These are phyloP conservation scores for Paecilomyces variotii DNA, from an alignment of 2,329 filamentous ascomycete species.

Conservation along the genomic window DNA sequence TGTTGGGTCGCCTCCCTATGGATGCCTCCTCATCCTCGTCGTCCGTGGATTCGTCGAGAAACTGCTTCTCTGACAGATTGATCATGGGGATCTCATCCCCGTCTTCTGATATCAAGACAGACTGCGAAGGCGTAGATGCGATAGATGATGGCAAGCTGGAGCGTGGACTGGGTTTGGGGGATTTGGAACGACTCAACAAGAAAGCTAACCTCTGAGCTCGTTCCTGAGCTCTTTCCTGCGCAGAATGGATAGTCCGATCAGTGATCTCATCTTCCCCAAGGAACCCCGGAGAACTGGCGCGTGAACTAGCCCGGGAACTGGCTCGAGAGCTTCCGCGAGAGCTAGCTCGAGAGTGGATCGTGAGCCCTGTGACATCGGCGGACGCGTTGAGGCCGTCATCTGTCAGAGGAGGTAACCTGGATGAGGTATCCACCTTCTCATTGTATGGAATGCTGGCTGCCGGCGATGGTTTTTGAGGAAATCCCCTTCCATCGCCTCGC, in stretches of 20 bases:
- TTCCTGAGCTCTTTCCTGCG: constrained; percentile 28
- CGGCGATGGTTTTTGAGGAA: constrained; percentile 24
- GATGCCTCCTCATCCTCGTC: constrained; percentile 19
- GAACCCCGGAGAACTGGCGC: constrained; percentile 12
- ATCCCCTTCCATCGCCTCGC: constrained; percentile 23
- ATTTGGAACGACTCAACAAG: constrained; percentile 23
- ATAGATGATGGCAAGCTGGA: constrained; percentile 21
- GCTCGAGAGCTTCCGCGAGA: constrained; percentile 10
- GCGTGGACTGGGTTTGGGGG: constrained; percentile 20
- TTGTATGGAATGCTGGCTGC: constrained; percentile 29
- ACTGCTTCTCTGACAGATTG: constrained; percentile 23
- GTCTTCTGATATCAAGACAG: constrained; percentile 18
- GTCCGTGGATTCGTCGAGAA: constrained; percentile 20
- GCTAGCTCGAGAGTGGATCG: constrained; percentile 17
- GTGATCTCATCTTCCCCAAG: constrained; percentile 20
- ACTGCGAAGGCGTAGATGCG: constrained; percentile 21
- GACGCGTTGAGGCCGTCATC: constrained; percentile 19
- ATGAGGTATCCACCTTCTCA: constrained; percentile 16
- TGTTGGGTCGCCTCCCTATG: constrained; percentile 15
- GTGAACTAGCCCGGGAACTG: neutral
- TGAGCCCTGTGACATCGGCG: constrained; percentile 20
- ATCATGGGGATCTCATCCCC: constrained; percentile 30
- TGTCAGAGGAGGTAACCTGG: constrained; percentile 16
- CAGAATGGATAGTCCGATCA: constrained; percentile 23
- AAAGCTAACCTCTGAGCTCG: constrained; percentile 26